Evolutionary conservation across 75 land plant genomes (phyloP), one percentile per base, ranked within the genome.

Genomic region (Picea sitchensis): DNA sequence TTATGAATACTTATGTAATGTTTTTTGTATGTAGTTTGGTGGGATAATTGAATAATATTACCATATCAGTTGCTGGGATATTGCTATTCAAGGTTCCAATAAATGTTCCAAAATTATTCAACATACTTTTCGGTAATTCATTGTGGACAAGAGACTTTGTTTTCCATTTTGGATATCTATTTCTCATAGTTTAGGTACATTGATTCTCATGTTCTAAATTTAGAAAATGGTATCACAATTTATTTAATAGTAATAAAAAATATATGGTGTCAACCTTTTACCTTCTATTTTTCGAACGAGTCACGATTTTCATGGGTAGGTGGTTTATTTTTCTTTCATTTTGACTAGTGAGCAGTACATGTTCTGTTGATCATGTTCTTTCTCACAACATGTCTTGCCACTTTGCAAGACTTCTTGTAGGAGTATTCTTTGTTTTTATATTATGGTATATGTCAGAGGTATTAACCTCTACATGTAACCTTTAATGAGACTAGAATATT

Each of bases 11-110:
- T 61, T 61, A 21, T 61, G 47, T 8, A 8, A 26, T 34, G 14
- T 75, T 17, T 75, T 1, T 65, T 79, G 21, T 79, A 77, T 78
- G 47, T 79, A 80, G 99, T 81, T 89, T 96, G 76, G 98, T 96
- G 72, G 99, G 99, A 12, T 96, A 97, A 9, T 73, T 96, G 57
- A 96, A 96, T 80, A 96, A 96, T 83, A 96, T 96, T 23, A 97
- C 99, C 56, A 65, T 96, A 4, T 96, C 99, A 3, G 21, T 94
- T 78, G 93, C 95, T 83, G 98, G 99, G 57, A 92, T 96, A 59
- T 41, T 91, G 38, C 79, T 96, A 4, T 96, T 96, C 81, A 86
- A 90, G 58, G 99, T 96, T 56, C 98, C 98, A 9, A 86, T 85
- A 5, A 96, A 94, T 77, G 20, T 88, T 31, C 77, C 89, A 17